Evolutionary conservation across 257 asterid genomes (phyloP), one percentile per base, ranked within the genome.

Genomic region (Solanum sejunctum): DNA sequence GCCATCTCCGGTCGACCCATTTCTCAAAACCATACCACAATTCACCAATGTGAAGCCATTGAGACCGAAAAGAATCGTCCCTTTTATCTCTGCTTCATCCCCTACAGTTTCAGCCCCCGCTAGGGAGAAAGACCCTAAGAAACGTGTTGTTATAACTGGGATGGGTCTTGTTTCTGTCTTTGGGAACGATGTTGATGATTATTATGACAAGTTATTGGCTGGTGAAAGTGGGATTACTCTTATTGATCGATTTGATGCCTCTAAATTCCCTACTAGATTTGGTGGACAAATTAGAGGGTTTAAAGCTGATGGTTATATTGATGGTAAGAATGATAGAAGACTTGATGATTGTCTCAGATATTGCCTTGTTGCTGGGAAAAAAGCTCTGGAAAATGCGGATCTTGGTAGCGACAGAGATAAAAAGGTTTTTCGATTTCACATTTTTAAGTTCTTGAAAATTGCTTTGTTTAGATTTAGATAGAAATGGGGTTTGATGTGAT

Each of bases 201-300:
- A 88, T 70, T 91, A 89, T 75, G 92, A 91, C 13, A 91, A 88
- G 78, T 54, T 91, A 36, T 90, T 91, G 7, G 85, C 90, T 11
- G 93, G 93, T 10, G 92, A 89, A 86, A 91, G 93, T 67, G 93
- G 93, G 83, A 88, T 91, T 85, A 86, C 90, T 61, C 72, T 60
- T 18, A 91, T 91, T 83, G 92, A 91, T 84, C 87, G 93, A 17
- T 91, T 91, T 66, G 93, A 91, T 61, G 93, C 93, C 17, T 88
- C 92, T 45, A 91, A 91, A 49, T 91, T 91, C 61, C 93, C 93
- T 12, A 91, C 93, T 17, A 84, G 92, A 56, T 91, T 91, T 49
- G 93, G 92, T 15, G 93, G 93, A 10, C 93, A 91, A 90, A 91
- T 91, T 86, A 83, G 93, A 32, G 93, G 91, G 28, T 91, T 91